A percentile compares a stretch with the other conserved stretches of the same genome.
Conservation (phyloP, 2,329 filamentous ascomycete genomes). For the Magnaporthiopsis rhizophila region DNA sequence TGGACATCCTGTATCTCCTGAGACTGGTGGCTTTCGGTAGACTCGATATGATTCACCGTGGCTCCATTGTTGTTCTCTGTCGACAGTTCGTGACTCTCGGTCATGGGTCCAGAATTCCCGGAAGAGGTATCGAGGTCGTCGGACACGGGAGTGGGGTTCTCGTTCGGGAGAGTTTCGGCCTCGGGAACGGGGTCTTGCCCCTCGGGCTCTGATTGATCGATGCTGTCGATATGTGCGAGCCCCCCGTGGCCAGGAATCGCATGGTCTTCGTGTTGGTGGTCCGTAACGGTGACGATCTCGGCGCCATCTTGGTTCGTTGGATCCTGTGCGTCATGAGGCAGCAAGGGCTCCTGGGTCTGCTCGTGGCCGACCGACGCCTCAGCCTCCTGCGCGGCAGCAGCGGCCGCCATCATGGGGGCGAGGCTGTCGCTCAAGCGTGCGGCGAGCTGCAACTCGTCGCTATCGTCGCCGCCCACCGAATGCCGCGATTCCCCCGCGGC, state of each 20-base stretch:
- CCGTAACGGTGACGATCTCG: background rate
- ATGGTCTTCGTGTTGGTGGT: background rate
- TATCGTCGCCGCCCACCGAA: conserved; percentile 30
- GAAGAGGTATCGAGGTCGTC: background rate
- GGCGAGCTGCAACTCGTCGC: conserved; percentile 50
- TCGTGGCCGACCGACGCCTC: conserved; percentile 24
- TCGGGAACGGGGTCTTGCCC: background rate
- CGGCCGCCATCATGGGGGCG: conserved; percentile 40
- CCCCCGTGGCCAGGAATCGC: background rate
- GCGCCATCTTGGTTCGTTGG: background rate
- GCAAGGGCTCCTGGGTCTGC: conserved; percentile 16
- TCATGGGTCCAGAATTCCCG: background rate
- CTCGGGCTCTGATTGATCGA: background rate
- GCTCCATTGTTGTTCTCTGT: background rate
- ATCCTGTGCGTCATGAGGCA: background rate
- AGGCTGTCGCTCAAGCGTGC: conserved; percentile 50
- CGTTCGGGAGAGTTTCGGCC: background rate
- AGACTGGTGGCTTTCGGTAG: conserved; percentile 10
- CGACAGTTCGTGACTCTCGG: background rate
- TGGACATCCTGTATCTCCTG: conserved; percentile 3
- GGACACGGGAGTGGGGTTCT: background rate
- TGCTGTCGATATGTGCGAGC: background rate
- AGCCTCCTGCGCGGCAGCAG: conserved; percentile 30
- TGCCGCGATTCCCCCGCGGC: conserved; percentile 28
- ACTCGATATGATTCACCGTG: conserved; percentile 6